Evolutionary conservation across 2,329 filamentous ascomycete genomes (phyloP).

Genomic region (Xylariales sp.): DNA sequence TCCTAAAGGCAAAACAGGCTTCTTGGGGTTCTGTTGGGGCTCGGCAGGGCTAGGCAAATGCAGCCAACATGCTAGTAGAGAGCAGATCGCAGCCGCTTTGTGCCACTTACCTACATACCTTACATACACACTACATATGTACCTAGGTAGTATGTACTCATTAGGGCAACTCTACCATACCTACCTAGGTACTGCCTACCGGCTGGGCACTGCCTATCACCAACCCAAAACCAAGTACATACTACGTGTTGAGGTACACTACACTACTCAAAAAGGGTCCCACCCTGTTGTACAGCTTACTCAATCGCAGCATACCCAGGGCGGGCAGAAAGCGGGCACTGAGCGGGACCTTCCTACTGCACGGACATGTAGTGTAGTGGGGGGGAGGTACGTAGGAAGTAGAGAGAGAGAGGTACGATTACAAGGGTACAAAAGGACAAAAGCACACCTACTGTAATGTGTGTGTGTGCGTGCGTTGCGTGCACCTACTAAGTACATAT

Average conservation of each 20-base stretch:
- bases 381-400: not conserved
- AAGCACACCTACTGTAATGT: not conserved
- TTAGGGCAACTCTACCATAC: not conserved
- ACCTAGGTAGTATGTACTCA: not conserved
- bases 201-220: no score
- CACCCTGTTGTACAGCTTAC: slow-evolving; percentile 27
- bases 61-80: slow-evolving; percentile 17
- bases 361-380: slow-evolving; percentile 33
- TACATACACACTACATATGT: no score
- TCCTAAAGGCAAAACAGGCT: slow-evolving; percentile 34
- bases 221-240: not conserved
- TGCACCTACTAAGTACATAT: no score
- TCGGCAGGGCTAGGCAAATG: slow-evolving; percentile 36
- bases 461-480: no score
- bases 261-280: not conserved
- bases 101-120: no score
- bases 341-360: slow-evolving; percentile 27
- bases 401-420: not conserved
- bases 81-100: slow-evolving; percentile 23
- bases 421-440: slow-evolving; percentile 13
- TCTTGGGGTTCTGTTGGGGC: slow-evolving; percentile 32
- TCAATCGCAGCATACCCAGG: slow-evolving; percentile 25
- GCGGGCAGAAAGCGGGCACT: not conserved
- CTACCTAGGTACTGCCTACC: no score
- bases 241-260: not conserved